These are phyloP conservation scores for Zygosaccharomyces pseudorouxii DNA, from an alignment of 805 yeast genomes.

Conservation along the genomic window DNA sequence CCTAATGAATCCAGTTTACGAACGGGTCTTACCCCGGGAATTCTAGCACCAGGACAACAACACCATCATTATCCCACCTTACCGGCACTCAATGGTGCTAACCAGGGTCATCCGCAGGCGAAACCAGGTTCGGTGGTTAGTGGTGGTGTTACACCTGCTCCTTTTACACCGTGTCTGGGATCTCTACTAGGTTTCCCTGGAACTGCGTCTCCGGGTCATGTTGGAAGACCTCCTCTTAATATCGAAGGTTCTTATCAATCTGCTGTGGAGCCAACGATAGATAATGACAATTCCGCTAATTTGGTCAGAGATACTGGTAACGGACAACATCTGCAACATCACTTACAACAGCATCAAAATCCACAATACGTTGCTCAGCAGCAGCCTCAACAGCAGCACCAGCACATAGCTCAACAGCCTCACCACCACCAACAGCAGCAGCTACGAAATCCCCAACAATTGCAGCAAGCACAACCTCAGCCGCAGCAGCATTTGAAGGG, in stretches of 20 bases:
- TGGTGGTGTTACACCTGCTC: slow-evolving; percentile 5
- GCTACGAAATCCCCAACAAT: not conserved
- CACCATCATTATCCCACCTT: slow-evolving; percentile 18
- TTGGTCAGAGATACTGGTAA: no score
- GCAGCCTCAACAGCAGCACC: slow-evolving; percentile 5
- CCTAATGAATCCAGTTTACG: slow-evolving; percentile 73
- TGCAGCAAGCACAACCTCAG: not conserved
- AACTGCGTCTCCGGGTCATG: slow-evolving; percentile 1
- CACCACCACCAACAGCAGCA: slow-evolving; percentile 6
- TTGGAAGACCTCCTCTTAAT: slow-evolving; percentile 1
- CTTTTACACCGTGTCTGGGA: slow-evolving; percentile 13
- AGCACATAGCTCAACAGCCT: slow-evolving; percentile 7
- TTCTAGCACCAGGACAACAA: slow-evolving; percentile 23
- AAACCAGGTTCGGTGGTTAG: slow-evolving; percentile 1
- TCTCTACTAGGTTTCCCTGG: slow-evolving; percentile 9
- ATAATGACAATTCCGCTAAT: not conserved
- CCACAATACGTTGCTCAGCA: not conserved
- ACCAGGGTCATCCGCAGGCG: slow-evolving; percentile 4
- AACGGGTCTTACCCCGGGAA: slow-evolving; percentile 66
- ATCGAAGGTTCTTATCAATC: not conserved
- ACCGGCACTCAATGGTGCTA: slow-evolving; percentile 13
- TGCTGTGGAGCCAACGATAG: not conserved
- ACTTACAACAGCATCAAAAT: not conserved
- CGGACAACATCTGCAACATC: not conserved
- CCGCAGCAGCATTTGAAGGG: slow-evolving; percentile 2